Evolutionary conservation across 176 grass and related monocot genomes (phyloP).

Genomic region (Ananas comosus): DNA sequence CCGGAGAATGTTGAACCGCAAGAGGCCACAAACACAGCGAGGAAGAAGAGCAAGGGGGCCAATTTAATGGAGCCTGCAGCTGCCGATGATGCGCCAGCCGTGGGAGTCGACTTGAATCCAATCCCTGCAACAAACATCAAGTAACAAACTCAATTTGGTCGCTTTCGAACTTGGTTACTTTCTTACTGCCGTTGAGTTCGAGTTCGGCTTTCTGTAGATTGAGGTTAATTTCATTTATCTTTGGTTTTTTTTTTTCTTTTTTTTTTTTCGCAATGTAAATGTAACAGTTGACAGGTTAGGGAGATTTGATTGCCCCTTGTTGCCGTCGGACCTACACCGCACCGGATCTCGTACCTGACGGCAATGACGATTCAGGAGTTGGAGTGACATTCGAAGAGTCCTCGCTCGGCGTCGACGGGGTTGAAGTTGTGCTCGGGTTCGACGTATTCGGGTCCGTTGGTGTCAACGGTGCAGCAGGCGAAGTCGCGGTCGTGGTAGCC

Average conservation of each 20-base stretch:
- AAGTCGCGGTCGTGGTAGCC: neutral
- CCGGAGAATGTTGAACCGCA: neutral
- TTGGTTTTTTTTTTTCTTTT: too few relatives aligned
- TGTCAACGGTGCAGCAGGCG: conserved; percentile 15
- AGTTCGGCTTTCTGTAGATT: neutral
- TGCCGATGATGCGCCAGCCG: neutral
- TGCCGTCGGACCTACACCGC: too few relatives aligned
- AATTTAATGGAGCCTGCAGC: neutral
- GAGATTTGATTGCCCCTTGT: conserved; percentile 16
- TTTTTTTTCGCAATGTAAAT: neutral
- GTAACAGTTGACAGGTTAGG: neutral
- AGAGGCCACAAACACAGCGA: conserved; percentile 22
- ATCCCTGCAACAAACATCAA: conserved; percentile 7
- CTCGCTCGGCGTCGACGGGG: conserved; percentile 1
- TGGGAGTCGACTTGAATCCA: conserved; percentile 20
- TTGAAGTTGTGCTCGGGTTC: neutral
- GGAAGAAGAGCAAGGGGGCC: conserved; percentile 8
- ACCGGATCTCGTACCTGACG: too few relatives aligned
- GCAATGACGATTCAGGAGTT: neutral
- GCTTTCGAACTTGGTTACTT: neutral
- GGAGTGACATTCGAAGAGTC: conserved; percentile 8
- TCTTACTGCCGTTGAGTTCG: neutral
- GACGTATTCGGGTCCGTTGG: conserved; percentile 9
- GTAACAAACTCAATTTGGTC: neutral
- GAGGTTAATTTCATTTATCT: too few relatives aligned